Evolutionary conservation across 179 eudicot genomes (phyloP), one percentile per base, ranked within the genome.

Genomic region (Dionaea muscipula): DNA sequence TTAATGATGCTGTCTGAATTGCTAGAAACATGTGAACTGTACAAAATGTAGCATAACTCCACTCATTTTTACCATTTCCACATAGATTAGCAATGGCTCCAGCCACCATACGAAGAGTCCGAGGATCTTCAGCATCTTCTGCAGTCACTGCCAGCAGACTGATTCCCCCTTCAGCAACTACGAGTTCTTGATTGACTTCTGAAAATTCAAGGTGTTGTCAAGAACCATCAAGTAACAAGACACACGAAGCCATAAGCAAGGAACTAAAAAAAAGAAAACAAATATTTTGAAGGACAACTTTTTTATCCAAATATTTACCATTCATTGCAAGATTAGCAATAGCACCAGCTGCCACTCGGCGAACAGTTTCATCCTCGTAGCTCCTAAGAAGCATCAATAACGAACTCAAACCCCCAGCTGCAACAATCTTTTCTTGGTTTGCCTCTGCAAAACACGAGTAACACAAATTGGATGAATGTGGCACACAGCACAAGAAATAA

Each of bases 301-400:
- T n/a, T n/a, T n/a, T n/a, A n/a, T n/a, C n/a, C 40, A 52, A 51
- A 63, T 16, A 52, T 31, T 58, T 54, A 89, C 99, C 99, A 60
- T 81, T 93, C 99, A 93, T 93, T 13, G 99, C 99, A 72, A 93
- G 99, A 65, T 93, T 93, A 47, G 99, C 99, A 74, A 93, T 83
- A 62, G 99, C 99, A 58, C 99, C 99, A 69, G 99, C 96, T 61
- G 99, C 95, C 50, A 89, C 87, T 60, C 99, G 84, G 59, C 89
- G 93, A 61, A 85, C 83, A 28, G 87, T 85, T 76, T 93, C 99
- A 71, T 90, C 97, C 74, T 83, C 95, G 18, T 71, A 85, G 72
- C 78, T 80, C 68, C 94, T 77, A 54, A 93, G 95, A 71, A 93
- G 99, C 94, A 80, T 78, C 67, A 93, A 67, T 78, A 93, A 80